A percentile compares a stretch with the other conserved stretches of the same genome.
Conservation (phyloP, 495 filamentous ascomycete species). For the Trichoderma virens region DNA sequence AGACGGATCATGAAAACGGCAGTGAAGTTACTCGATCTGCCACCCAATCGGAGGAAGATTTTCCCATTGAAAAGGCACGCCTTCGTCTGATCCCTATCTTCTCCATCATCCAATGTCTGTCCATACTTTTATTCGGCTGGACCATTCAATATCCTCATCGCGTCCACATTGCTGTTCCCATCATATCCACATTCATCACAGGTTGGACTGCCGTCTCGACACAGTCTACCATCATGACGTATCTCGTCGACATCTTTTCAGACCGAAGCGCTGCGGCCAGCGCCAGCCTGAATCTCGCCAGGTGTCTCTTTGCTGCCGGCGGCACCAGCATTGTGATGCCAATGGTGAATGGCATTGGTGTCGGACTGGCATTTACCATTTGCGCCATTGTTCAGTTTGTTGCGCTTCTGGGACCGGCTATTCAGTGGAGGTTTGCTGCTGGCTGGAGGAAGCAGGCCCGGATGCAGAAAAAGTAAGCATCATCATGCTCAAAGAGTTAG, state of each 20-base stretch:
- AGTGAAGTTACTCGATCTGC: not conserved
- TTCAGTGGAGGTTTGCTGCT: conserved; percentile 35
- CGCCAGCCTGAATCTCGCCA: conserved; percentile 32
- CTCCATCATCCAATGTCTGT: conserved; percentile 23
- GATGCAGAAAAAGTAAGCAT: not conserved
- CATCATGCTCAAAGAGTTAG: no score
- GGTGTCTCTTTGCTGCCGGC: conserved; percentile 33
- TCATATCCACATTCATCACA: conserved; percentile 31
- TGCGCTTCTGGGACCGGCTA: conserved; percentile 27
- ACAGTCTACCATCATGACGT: conserved; percentile 30
- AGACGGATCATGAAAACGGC: not conserved
- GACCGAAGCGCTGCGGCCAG: conserved; percentile 28
- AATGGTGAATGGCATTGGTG: conserved; percentile 27
- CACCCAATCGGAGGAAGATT: conserved; percentile 12
- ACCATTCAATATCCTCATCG: conserved; percentile 20
- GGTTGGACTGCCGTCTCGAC: conserved; percentile 34
- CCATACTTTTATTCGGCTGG: conserved; percentile 33
- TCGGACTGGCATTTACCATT: conserved; percentile 33
- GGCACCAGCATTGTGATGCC: conserved; percentile 30
- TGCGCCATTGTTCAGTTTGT: conserved; percentile 31
- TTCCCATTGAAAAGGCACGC: conserved; percentile 34
- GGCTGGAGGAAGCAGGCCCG: conserved; percentile 24
- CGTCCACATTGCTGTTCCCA: conserved; percentile 27
- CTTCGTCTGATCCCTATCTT: conserved; percentile 27
- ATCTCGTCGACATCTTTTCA: conserved; percentile 35